Conservation (phyloP, 805 yeast species). For the Kodamaea leandrae region DNA sequence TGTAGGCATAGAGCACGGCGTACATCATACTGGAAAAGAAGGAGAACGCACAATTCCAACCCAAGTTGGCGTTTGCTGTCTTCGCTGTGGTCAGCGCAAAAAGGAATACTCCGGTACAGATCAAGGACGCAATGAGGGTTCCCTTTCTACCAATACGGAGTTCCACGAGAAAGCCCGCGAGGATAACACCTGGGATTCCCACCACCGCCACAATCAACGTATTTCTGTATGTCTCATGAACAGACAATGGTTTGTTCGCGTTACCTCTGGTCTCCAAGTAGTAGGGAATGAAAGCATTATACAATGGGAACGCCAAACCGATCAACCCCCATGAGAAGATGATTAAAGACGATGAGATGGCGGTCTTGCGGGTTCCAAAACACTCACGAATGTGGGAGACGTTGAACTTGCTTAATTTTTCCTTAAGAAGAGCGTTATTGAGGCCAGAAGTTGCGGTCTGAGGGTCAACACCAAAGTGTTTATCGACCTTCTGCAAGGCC, state of each 20-base stretch:
- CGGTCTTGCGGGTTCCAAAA: slow-evolving; percentile 46
- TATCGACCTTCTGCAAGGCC: slow-evolving; percentile 45
- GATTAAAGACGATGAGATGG: slow-evolving; percentile 41
- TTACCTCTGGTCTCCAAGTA: slow-evolving; percentile 45
- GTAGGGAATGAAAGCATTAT: slow-evolving; percentile 52
- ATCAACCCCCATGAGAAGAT: slow-evolving; percentile 53
- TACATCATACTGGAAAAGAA: slow-evolving; percentile 53
- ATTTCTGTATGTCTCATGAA: slow-evolving; percentile 32
- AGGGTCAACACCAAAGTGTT: slow-evolving; percentile 12
- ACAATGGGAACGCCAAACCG: slow-evolving; percentile 58
- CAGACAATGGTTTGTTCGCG: slow-evolving; percentile 27
- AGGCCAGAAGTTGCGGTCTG: slow-evolving; percentile 15
- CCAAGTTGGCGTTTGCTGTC: slow-evolving; percentile 44
- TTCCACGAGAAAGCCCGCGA: slow-evolving; percentile 34
- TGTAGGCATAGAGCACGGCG: slow-evolving; percentile 61
- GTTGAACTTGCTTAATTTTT: slow-evolving; percentile 26
- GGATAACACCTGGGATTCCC: slow-evolving; percentile 33
- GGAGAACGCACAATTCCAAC: slow-evolving; percentile 47
- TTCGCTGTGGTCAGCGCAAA: slow-evolving; percentile 64
- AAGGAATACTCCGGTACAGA: slow-evolving; percentile 54
- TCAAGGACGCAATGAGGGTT: slow-evolving; percentile 49
- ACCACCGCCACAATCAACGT: slow-evolving; percentile 30
- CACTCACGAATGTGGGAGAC: slow-evolving; percentile 42
- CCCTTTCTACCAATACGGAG: slow-evolving; percentile 54
- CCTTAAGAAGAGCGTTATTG: slow-evolving; percentile 22